Evolutionary conservation across 805 yeast genomes (phyloP), one percentile per base, ranked within the genome.

Genomic region (Candida orba): DNA sequence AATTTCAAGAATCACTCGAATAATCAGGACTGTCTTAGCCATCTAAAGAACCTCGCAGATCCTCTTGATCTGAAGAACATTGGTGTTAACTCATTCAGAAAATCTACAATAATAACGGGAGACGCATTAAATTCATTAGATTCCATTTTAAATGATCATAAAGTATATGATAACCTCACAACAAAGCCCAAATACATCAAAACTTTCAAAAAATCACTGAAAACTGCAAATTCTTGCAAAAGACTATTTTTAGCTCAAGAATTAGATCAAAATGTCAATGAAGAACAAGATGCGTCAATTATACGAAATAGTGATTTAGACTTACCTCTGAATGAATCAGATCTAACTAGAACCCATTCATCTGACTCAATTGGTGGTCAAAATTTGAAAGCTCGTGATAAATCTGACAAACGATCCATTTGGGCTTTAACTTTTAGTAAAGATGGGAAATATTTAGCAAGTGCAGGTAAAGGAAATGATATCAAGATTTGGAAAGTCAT

Each of bases 371-470:
- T 43, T 25, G 46, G 46, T 22, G 46, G 46, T 7, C 46, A 43
- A 23, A 44, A 40, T 32, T n/a, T 41, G 29, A 43, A 43, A 30
- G 46, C 46, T n/a, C 39, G 46, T 30, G 43, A 39, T 40, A 40
- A 32, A 18, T 24, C 43, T 13, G 41, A 40, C 24, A 44, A 50
- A 33, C 45, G 53, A 37, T 84, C 93, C 13, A 71, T 85, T n/a
- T 86, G 89, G 75, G 75, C 78, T 9, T 67, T 84, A 67, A 75
- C 78, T 53, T 90, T 90, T 62, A 79, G 85, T 45, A 62, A 62
- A 12, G 95, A 90, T 63, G 97, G 97, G 10, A 80, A 78, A 60
- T 87, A 72, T 58, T 62, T 90, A 53, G 96, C 96, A 0, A 76
- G 84, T 2, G 96, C 91, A 0, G 95, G 95, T 17, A 78, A 84